These are phyloP conservation scores for Eimeria sp. DNA, from an alignment of 169 alveolate species.

Conservation along the genomic window DNA sequence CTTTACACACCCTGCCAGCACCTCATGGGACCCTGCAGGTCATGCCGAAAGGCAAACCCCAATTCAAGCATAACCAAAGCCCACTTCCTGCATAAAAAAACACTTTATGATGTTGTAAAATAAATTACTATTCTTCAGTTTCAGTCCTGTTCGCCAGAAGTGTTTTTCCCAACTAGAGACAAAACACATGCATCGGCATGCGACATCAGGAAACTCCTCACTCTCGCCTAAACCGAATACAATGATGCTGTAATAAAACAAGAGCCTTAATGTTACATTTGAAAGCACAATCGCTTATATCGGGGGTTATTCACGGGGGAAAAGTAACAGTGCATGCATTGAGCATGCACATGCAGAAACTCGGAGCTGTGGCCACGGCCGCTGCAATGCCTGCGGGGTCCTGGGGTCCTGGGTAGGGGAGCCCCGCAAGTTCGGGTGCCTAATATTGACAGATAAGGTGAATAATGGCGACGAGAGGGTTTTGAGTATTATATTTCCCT, in stretches of 20 bases:
- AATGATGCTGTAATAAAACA: background rate
- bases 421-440: constrained; percentile 46
- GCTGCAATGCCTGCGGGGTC: constrained; percentile 62
- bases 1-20: too few relatives aligned
- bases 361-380: constrained; percentile 18
- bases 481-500: constrained; percentile 24
- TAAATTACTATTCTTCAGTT: background rate
- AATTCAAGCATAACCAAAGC: background rate
- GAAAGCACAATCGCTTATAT: background rate
- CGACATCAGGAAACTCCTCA: background rate
- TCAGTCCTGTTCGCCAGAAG: background rate
- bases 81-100: background rate
- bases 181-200: background rate
- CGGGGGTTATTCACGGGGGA: background rate
- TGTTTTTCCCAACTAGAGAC: background rate
- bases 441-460: background rate
- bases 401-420: constrained; percentile 68
- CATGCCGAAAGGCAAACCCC: background rate
- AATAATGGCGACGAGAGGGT: constrained; percentile 52
- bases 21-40: too few relatives aligned
- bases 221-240: background rate
- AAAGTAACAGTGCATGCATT: background rate
- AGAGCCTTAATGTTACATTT: background rate
- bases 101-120: background rate
- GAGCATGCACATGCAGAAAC: background rate